A percentile compares a stretch with the other conserved stretches of the same genome.
Conservation (phyloP, 2,329 filamentous ascomycete species). For the Calycina herbarum region DNA sequence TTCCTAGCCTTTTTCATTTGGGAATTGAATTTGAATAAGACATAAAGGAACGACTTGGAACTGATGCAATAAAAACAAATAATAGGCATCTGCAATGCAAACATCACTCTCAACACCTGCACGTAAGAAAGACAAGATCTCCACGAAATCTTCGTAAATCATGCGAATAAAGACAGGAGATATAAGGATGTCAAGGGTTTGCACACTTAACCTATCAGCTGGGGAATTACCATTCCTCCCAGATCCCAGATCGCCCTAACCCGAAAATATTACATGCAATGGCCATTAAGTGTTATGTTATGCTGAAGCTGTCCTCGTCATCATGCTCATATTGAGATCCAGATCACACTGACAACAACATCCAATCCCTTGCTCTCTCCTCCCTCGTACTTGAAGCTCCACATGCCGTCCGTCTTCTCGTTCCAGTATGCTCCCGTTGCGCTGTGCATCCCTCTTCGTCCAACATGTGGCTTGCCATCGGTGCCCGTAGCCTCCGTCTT, state of each 20-base stretch:
- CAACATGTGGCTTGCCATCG: slow-evolving; percentile 69
- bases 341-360: slow-evolving; percentile 72
- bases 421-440: slow-evolving; percentile 87
- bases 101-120: not conserved
- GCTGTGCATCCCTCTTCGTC: slow-evolving; percentile 86
- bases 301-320: slow-evolving; percentile 7
- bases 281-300: slow-evolving; percentile 8
- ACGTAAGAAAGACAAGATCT: not conserved
- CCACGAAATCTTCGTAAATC: slow-evolving; percentile 18
- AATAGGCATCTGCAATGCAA: not conserved
- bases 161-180: slow-evolving; percentile 11
- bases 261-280: slow-evolving; percentile 18
- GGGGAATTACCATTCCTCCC: slow-evolving; percentile 20
- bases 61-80: not conserved
- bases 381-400: slow-evolving; percentile 81
- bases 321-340: slow-evolving; percentile 52
- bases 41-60: not conserved
- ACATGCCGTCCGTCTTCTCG: slow-evolving; percentile 87
- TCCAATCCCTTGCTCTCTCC: slow-evolving; percentile 67
- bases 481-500: slow-evolving; percentile 49
- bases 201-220: slow-evolving; percentile 18
- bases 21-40: not conserved
- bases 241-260: slow-evolving; percentile 10
- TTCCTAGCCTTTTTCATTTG: not conserved
- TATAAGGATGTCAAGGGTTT: slow-evolving; percentile 19